Evolutionary conservation across 495 filamentous ascomycete species (phyloP), one percentile per base, ranked within the genome.

Genomic region (Talaromyces nanjingensis): DNA sequence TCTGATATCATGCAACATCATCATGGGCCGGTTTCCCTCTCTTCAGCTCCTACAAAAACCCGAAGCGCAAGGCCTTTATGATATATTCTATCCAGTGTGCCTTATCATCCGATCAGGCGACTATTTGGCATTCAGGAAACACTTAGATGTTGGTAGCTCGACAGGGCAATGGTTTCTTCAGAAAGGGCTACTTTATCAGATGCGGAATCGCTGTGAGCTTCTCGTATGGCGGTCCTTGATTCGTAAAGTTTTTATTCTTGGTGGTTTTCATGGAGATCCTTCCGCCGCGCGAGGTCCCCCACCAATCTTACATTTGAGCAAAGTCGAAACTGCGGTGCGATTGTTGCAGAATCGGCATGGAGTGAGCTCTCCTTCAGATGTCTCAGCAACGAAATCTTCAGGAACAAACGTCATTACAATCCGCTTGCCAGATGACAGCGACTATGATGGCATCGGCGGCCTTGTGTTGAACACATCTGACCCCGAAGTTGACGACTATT

Each of bases 221-320:
- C 80, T 96, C 0, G 83, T 96, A 7, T 96, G 91, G 92, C 86
- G 93, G 2, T 89, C 89, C 2, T 81, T 98, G 20, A 84, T 88
- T 12, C 84, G 94, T 8, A 88, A 85, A 58, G 86, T 88, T 0
- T 97, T 93, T 70, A 75, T 91, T 9, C 77, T 89, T 18, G 76
- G 75, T 53, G 84, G 85, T 31, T 77, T 82, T 70, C 69, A 75
- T 69, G 70, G 86, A 70, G 79, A 86, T 22, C 65, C 65, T 5
- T 71, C 70, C 56, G 72, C 70, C 58, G 75, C 76, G 60, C 74
- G 76, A 27, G 74, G 76, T 3, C 77, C 78, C 6, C 78, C 77
- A 9, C 79, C 79, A 6, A 75, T 73, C 22, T 71, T 81, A 0
- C 78, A 80, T 62, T 69, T 81, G 34, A 71, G 71, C 8, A 78